Evolutionary conservation across 805 yeast species (phyloP).

Genomic region (Saturnispora ahearnii): DNA sequence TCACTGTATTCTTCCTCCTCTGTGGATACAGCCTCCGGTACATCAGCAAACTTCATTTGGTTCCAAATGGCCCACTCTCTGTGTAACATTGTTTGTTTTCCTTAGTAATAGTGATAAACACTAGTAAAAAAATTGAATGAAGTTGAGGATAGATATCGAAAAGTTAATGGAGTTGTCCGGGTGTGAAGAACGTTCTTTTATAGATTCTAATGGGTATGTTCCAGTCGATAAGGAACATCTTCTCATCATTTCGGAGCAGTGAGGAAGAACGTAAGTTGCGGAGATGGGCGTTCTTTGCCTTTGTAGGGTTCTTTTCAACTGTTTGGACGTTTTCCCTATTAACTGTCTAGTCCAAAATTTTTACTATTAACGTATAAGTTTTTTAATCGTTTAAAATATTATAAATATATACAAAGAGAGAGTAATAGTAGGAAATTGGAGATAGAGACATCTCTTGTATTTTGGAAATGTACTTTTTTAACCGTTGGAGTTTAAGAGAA

Average conservation of each 20-base stretch:
- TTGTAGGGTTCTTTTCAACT: constrained; percentile 72
- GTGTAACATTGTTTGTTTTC: constrained; percentile 13
- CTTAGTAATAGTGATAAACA: background rate
- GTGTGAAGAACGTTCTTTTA: background rate
- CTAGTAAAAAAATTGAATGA: background rate
- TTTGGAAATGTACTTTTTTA: background rate
- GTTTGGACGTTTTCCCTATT: constrained; percentile 68
- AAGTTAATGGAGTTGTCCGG: no score
- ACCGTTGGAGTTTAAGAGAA: background rate
- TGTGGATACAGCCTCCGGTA: background rate
- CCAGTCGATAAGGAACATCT: constrained; percentile 68
- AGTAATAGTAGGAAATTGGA: background rate
- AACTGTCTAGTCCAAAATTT: constrained; percentile 48
- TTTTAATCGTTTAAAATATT: background rate
- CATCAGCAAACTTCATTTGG: constrained; percentile 15
- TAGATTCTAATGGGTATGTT: constrained; percentile 37
- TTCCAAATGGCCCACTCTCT: constrained; percentile 31
- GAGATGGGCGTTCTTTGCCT: constrained; percentile 66
- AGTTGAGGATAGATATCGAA: background rate
- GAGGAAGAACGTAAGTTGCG: constrained; percentile 77
- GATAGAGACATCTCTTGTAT: background rate
- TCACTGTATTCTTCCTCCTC: background rate
- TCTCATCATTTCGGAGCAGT: constrained; percentile 75
- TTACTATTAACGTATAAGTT: constrained; percentile 10
- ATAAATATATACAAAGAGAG: background rate